phyloP scores from a whole-genome alignment of 2,329 filamentous ascomycete species.

The Dothiorella sarmentorum region DNA sequence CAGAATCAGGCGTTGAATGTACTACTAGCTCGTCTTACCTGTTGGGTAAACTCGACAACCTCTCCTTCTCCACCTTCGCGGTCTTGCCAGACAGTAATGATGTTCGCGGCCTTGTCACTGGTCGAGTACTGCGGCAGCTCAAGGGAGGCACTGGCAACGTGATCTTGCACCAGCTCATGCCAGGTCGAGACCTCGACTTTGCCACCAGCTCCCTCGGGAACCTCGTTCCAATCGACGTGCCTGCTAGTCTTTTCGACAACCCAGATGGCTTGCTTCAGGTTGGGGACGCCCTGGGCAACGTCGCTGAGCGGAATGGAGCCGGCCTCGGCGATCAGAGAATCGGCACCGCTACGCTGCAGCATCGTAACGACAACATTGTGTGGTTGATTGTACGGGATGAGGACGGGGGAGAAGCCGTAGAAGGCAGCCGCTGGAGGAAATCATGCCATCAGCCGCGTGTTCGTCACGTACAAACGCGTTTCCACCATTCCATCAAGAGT shows the following conservation, averaged over 20 bases:
- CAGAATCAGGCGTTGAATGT: background rate
- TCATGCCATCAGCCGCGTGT: background rate
- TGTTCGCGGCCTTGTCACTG: slow-evolving; percentile 45
- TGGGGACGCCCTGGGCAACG: slow-evolving; percentile 65
- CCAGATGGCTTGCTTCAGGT: slow-evolving; percentile 77
- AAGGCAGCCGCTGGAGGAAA: slow-evolving; percentile 70
- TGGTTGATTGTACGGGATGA: slow-evolving; percentile 78
- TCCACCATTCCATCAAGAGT: too few relatives aligned
- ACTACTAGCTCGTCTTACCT: slow-evolving; percentile 48
- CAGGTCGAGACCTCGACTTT: slow-evolving; percentile 82
- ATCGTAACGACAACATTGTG: slow-evolving; percentile 67
- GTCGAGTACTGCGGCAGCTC: slow-evolving; percentile 64
- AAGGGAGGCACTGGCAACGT: slow-evolving; percentile 45
- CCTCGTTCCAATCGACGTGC: slow-evolving; percentile 93
- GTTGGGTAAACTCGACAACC: slow-evolving; percentile 76
- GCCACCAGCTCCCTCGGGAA: slow-evolving; percentile 71
- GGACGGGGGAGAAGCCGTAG: slow-evolving; percentile 78
- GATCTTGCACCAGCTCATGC: slow-evolving; percentile 79
- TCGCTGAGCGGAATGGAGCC: slow-evolving; percentile 80
- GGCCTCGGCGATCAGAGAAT: slow-evolving; percentile 78
- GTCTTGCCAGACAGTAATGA: slow-evolving; percentile 65
- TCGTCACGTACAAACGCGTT: background rate
- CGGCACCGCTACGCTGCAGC: slow-evolving; percentile 69
- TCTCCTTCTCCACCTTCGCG: slow-evolving; percentile 51
- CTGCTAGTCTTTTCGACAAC: slow-evolving; percentile 86